phyloP scores from a whole-genome alignment of 2,329 filamentous ascomycete genomes.

The Nemania sp. region DNA sequence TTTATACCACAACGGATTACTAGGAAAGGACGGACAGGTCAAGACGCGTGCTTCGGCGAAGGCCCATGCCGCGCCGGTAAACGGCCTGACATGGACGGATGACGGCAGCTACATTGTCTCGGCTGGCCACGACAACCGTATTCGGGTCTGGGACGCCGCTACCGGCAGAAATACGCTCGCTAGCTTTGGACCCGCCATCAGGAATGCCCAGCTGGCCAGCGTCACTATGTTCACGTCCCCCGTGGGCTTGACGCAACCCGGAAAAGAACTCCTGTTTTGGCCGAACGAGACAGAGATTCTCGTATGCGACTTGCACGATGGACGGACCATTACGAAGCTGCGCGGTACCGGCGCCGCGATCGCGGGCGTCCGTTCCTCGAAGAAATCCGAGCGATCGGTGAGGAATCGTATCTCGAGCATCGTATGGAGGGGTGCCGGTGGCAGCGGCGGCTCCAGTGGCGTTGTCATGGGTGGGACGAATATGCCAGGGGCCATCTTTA shows the following conservation, averaged over 20 bases:
- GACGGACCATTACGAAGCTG: constrained; percentile 71
- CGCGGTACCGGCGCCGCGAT: constrained; percentile 64
- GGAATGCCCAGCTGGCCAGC: constrained; percentile 69
- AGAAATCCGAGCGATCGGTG: constrained; percentile 59
- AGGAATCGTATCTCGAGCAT: constrained; percentile 74
- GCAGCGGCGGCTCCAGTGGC: constrained; percentile 60
- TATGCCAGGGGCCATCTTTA: constrained; percentile 67
- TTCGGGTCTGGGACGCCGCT: constrained; percentile 83
- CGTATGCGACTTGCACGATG: constrained; percentile 78
- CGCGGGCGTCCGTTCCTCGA: constrained; percentile 49
- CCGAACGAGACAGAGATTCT: constrained; percentile 82
- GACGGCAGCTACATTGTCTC: constrained; percentile 78
- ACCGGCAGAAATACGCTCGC: constrained; percentile 86
- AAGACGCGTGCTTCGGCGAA: constrained; percentile 54
- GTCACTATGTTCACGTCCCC: constrained; percentile 68
- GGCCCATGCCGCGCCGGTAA: constrained; percentile 82
- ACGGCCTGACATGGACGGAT: constrained; percentile 83
- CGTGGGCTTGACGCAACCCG: constrained; percentile 56
- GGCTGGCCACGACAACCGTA: constrained; percentile 79
- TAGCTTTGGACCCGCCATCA: constrained; percentile 82
- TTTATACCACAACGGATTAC: constrained; percentile 50
- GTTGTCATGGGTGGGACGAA: constrained; percentile 64
- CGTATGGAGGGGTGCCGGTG: constrained; percentile 70
- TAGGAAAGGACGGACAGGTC: constrained; percentile 43
- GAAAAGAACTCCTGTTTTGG: constrained; percentile 74